Base-by-base conservation (phyloP, 805 yeast genomes). In the Candida maesae region DNA sequence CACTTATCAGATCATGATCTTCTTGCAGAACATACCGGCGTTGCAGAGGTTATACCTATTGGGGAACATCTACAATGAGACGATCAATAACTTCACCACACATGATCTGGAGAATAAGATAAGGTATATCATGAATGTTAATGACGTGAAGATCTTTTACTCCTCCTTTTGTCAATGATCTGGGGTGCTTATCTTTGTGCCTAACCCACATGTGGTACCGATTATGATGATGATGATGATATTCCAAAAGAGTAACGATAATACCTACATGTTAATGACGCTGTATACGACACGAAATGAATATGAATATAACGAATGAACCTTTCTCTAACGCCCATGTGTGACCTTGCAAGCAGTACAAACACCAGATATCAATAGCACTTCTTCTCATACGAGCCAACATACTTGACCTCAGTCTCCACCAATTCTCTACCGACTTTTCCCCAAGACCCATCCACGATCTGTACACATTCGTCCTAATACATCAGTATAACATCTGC, bases 11-110 rank as follows among this genome's bases (percentile, higher is more conserved):
- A 58, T 61, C 18, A 53, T 61, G 54, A 56, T 55, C 33, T 56
- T 61, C 29, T 49, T 63, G 29, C 50, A 52, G 39, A 59, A 59
- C 17, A 61, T 61, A n/a, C 65, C 66, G 11, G 50, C 56, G 10
- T 44, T 63, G 31, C 49, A 56, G 39, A 53, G 51, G 13, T 27
- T 63, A 16, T 54, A 57, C 39, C 50, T 63, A 15, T 41, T 54
- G 33, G 67, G 67, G 4, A 63, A 60, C 41, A 56, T 63, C 27
- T 56, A 61, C 40, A 60, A 63, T 37, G 67, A 63, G 36, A 60
- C 66, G 1, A 43, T 63, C 17, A 56, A 50, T 44, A 50, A 55
- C 38, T 56, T 60, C 39, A 55, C 63, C 1, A 43, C 49, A 6
- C 41, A 50, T 16, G 64, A 59, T 36, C 18, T 50, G 30, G 56